Evolutionary conservation across 2,329 filamentous ascomycete species (phyloP).

Genomic region (Teratosphaeria pseudoeucalypti): DNA sequence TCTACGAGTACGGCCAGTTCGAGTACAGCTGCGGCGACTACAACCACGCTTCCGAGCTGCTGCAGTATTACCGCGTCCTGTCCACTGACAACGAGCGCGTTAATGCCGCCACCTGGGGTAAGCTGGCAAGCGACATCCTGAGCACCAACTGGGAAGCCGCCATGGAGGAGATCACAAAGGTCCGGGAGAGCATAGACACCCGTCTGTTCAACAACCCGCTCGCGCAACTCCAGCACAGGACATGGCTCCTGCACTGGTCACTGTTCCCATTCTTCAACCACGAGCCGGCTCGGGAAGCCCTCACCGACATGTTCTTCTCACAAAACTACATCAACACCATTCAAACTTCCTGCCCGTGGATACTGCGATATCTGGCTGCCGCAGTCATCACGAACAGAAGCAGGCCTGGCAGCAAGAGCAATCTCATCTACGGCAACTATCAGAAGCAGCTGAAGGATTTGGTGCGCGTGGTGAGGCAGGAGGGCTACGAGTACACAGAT

Average conservation of each 20-base stretch:
- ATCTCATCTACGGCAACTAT: conserved; percentile 90
- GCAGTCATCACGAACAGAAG: conserved; percentile 83
- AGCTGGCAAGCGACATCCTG: conserved; percentile 91
- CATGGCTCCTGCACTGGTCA: conserved; percentile 96
- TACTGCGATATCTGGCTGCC: conserved; percentile 84
- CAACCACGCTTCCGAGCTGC: conserved; percentile 74
- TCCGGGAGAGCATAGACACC: conserved; percentile 85
- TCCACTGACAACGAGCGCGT: conserved; percentile 99
- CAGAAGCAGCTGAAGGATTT: conserved; percentile 99
- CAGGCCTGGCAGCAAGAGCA: conserved; percentile 73
- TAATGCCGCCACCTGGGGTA: conserved; percentile 90
- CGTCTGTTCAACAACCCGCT: conserved; percentile 94
- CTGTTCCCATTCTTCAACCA: conserved; percentile 99
- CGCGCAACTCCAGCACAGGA: conserved; percentile 89
- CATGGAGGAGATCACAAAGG: conserved; percentile 81
- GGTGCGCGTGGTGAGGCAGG: conserved; percentile 88
- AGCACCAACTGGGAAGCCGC: conserved; percentile 90
- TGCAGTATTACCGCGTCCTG: conserved; percentile 96
- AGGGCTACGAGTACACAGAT: conserved; percentile 94
- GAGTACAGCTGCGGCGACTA: conserved; percentile 98
- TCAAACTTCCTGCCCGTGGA: conserved; percentile 94
- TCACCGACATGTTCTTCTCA: conserved; percentile 95
- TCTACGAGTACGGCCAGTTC: conserved; percentile 94
- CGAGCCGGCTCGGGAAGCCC: conserved; percentile 76
- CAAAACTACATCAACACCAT: conserved; percentile 98